Percentiles rank a stretch among this genome's conserved stretches.
Evolutionary conservation across 805 yeast genomes (phyloP).

Genomic region (Kurtzmaniella cleridarum): DNA sequence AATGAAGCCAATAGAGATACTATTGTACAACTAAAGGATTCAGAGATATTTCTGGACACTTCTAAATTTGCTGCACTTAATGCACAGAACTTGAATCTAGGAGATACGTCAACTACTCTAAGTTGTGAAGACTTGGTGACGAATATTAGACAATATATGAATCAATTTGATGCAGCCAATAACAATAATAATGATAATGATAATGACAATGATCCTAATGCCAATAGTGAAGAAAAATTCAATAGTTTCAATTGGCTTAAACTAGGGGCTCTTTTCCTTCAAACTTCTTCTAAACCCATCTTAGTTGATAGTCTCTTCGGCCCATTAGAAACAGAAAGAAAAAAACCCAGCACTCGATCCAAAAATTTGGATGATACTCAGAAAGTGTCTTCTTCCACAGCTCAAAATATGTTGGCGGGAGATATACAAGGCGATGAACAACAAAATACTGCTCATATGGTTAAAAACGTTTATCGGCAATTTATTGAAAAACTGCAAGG

Average conservation of each 20-base stretch:
- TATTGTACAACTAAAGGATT: constrained; percentile 43
- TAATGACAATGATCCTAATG: constrained; percentile 13
- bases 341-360: constrained; percentile 28
- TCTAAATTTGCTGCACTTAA: constrained; percentile 61
- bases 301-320: constrained; percentile 64
- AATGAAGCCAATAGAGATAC: constrained; percentile 29
- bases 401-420: constrained; percentile 47
- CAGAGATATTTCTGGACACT: constrained; percentile 56
- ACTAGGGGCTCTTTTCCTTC: constrained; percentile 48
- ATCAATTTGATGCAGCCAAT: constrained; percentile 9
- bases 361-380: constrained; percentile 39
- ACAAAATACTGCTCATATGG: constrained; percentile 62
- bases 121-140: constrained; percentile 43
- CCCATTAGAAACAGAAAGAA: constrained; percentile 59
- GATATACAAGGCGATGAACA: constrained; percentile 48
- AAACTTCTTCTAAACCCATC: constrained; percentile 41
- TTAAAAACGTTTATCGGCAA: constrained; percentile 45
- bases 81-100: constrained; percentile 55
- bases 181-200: constrained; percentile 11
- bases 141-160: constrained; percentile 29
- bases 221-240: constrained; percentile 24
- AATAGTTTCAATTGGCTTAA: constrained; percentile 53
- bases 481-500: constrained; percentile 19
- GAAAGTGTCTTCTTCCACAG: constrained; percentile 40
- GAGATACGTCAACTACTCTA: constrained; percentile 47